These are phyloP conservation scores for Passalora sequoiae DNA, from an alignment of 2,329 filamentous ascomycete genomes.

Conservation along the genomic window DNA sequence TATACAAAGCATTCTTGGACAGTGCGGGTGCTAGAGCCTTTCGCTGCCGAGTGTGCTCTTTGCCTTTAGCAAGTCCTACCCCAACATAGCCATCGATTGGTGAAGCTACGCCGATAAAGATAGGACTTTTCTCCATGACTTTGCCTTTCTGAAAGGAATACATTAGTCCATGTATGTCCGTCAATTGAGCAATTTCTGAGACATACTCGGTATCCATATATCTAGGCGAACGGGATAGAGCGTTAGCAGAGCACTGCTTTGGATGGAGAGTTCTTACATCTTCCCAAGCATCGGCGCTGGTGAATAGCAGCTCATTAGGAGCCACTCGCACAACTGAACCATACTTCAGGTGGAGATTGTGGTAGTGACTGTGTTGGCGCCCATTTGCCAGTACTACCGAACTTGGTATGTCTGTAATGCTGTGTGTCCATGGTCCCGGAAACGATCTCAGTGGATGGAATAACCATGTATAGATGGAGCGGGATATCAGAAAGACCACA, in stretches of 20 bases:
- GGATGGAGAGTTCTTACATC: too few relatives aligned
- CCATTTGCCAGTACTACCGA: neutral
- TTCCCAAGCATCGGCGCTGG: slow-evolving; percentile 6
- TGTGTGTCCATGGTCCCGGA: neutral
- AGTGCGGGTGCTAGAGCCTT: slow-evolving; percentile 7
- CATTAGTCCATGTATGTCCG: neutral
- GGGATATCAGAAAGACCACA: too few relatives aligned
- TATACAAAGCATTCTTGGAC: slow-evolving; percentile 7
- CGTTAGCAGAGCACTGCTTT: neutral
- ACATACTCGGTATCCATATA: neutral
- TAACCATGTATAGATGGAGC: neutral
- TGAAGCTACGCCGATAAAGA: slow-evolving; percentile 12
- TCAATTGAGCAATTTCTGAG: neutral
- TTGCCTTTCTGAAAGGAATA: slow-evolving; percentile 3
- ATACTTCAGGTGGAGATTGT: slow-evolving; percentile 33
- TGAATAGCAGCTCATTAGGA: slow-evolving; percentile 8
- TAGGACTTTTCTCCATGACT: slow-evolving; percentile 14
- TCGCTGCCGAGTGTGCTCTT: slow-evolving; percentile 10
- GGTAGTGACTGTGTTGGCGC: neutral
- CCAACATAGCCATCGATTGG: slow-evolving; percentile 9
- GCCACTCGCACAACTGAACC: slow-evolving; percentile 20
- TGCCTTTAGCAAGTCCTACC: slow-evolving; percentile 10
- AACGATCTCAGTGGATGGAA: neutral
- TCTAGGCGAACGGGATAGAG: too few relatives aligned
- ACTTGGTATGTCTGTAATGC: neutral